Conservation (phyloP, 2,329 filamentous ascomycete species). For the Chrysoporthe austroafricana region DNA sequence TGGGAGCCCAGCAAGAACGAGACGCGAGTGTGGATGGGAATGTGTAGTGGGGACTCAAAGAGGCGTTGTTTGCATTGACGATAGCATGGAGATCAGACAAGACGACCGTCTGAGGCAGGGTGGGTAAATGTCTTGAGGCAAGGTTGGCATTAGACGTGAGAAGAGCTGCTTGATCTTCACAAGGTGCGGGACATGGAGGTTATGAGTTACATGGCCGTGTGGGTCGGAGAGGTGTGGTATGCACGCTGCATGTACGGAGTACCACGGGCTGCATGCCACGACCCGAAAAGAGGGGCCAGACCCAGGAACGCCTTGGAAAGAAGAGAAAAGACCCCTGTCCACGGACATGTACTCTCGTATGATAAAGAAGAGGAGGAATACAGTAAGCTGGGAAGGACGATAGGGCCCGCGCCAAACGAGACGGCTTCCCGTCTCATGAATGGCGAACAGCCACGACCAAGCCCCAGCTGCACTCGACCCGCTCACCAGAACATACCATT, state of each 20-base stretch:
- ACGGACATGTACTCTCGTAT: slow-evolving; percentile 19
- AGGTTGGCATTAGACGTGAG: slow-evolving; percentile 42
- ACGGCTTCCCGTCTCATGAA: slow-evolving; percentile 24
- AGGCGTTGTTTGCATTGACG: slow-evolving; percentile 37
- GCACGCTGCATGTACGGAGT: slow-evolving; percentile 23
- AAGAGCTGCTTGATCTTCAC: slow-evolving; percentile 41
- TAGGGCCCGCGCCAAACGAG: slow-evolving; percentile 26
- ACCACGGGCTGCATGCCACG: slow-evolving; percentile 17
- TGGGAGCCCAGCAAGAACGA: slow-evolving; percentile 12
- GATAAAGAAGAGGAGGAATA: slow-evolving; percentile 16
- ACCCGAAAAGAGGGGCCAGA: slow-evolving; percentile 16
- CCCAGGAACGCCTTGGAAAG: slow-evolving; percentile 12
- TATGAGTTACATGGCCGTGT: slow-evolving; percentile 44
- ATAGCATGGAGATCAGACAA: slow-evolving; percentile 44
- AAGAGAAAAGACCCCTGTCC: slow-evolving; percentile 8
- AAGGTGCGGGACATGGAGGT: slow-evolving; percentile 45
- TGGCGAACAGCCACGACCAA: slow-evolving; percentile 13
- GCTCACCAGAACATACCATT: slow-evolving; percentile 20
- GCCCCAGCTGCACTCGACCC: slow-evolving; percentile 4
- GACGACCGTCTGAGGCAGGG: slow-evolving; percentile 33
- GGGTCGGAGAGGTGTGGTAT: slow-evolving; percentile 26
- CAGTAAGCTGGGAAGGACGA: background rate
- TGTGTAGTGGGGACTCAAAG: slow-evolving; percentile 18
- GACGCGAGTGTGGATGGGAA: slow-evolving; percentile 22
- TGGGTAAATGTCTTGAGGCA: slow-evolving; percentile 39